Base-by-base conservation (phyloP, 495 filamentous ascomycete species). In the Daldinia grandis region DNA sequence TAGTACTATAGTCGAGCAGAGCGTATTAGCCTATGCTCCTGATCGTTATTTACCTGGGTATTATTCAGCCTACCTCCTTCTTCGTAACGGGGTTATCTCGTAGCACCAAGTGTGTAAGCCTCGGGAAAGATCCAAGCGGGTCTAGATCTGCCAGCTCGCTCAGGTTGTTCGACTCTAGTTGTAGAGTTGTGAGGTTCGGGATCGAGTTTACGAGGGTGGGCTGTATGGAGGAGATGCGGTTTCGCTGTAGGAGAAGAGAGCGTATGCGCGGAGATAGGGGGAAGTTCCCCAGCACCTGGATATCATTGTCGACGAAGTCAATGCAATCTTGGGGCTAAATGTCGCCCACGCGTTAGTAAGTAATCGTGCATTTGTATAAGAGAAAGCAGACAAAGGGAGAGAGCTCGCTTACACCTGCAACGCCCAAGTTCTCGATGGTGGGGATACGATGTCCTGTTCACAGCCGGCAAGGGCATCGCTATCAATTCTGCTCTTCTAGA, bases 271-370 rank as follows among this genome's bases (percentile, higher is more conserved):
- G 94, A 42, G 91, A 94, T 60, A 95, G 87, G n/a, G 95, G 95
- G 82, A 99, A 97, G 83, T 98, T 98, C 60, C 88, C 88, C 58
- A 99, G 87, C 35, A 89, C 81, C 57, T 91, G 88, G 77, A 99
- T 93, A 80, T 98, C 94, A 80, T 99, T 99, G 82, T 99, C 95
- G 75, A 96, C 98, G 75, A 99, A 89, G 80, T 99, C 95, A 82
- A 99, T 96, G 53, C 90, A 87, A 83, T 98, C 95, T 87, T 97
- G 93, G 17, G 87, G 86, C 87, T 89, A 44, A 71, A 8, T 5
- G 10, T 40, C 6, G 0, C 9, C 1, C 6, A 15, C 4, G 14
- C 0, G 4, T 69, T 28, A 69, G 53, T 27, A 28, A 69, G 53
- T 27, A 28, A 47, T 8, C 27, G 7, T 25, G 0, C 21, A 4